Base-by-base conservation (phyloP, 331 rosid species). In the Phaseolus coccineus region DNA sequence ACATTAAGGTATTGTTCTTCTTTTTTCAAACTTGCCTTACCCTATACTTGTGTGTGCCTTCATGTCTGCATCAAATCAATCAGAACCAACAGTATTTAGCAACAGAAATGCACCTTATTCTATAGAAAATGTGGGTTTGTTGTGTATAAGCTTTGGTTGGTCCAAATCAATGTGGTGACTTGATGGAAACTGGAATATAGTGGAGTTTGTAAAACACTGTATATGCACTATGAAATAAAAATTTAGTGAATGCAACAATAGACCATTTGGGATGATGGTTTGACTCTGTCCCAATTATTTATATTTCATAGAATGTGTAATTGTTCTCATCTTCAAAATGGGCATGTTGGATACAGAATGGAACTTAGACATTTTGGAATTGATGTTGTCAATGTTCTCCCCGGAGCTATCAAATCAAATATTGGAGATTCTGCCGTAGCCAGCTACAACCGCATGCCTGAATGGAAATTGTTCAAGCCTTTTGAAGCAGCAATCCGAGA, bases 361-460 rank as follows among this genome's bases (percentile, higher is more conserved):
- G 98, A 94, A 79, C 90, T 94, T 1, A 83, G 72, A 47, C 96
- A 84, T 59, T 91, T 91, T 13, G 97, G 97, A 69, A 94, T 94
- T 72, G 85, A 92, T 75, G 97, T 94, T 77, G 89, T 94, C 28
- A 87, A 84, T 44, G 93, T 94, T 75, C 94, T 87, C 39, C 97
- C 98, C 1, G 98, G 98, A 75, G 96, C 86, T 68, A 73, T 92
- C 48, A 90, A 64, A 77, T 94, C 98, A 59, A 94, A 94, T 70
- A 71, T 94, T 10, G 98, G 97, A 76, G 74, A 63, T 48, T 75
- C 95, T 44, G 91, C 84, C 24, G 3, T 86, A 47, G 79, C 87
- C 10, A 52, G 52, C 81, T 94, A 89, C 88, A 80, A 78, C 75
- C 82, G 83, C 83, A 86, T 90, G 91, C 94, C 99, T 1, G 92